A percentile compares a stretch with the other conserved stretches of the same genome.
phyloP scores from a whole-genome alignment of 2,329 filamentous ascomycete species.

The Fonsecaea monophora region DNA sequence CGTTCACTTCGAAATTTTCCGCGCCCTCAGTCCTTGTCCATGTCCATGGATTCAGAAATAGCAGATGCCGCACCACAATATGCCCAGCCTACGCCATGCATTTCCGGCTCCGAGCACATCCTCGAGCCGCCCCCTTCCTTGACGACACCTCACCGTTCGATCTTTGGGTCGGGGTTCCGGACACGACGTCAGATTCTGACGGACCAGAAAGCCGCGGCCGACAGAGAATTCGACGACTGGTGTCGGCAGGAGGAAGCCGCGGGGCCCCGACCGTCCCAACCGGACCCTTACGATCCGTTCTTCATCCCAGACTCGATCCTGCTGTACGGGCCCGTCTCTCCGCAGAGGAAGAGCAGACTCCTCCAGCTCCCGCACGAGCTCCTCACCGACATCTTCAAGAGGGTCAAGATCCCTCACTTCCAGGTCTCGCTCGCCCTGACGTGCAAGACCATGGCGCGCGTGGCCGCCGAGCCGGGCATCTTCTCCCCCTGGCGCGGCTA shows the following conservation, averaged over 20 bases:
- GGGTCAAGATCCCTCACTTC: conserved; percentile 31
- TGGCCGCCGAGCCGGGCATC: conserved; percentile 22
- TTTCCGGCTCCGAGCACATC: not conserved
- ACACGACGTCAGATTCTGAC: too few species aligned
- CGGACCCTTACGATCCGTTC: conserved; percentile 29
- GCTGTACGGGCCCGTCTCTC: conserved; percentile 9
- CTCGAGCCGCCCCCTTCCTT: not conserved
- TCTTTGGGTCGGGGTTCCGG: too few species aligned
- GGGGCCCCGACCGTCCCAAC: not conserved
- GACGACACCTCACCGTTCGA: too few species aligned
- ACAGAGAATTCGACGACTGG: too few species aligned
- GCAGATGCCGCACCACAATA: not conserved
- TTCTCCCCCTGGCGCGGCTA: conserved; percentile 35
- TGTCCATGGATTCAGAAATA: not conserved
- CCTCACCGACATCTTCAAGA: conserved; percentile 29
- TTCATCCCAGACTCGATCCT: conserved; percentile 33
- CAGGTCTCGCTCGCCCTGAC: conserved; percentile 35
- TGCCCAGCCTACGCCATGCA: not conserved
- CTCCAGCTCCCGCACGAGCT: conserved; percentile 32
- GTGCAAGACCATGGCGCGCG: conserved; percentile 31
- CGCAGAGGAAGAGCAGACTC: conserved; percentile 18
- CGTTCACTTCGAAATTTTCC: not conserved
- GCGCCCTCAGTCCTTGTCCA: not conserved
- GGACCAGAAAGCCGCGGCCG: not conserved
- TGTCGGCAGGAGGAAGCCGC: not conserved